These are phyloP conservation scores for Wilhelminamyces savonicus DNA, from an alignment of 805 yeast species.

Conservation along the genomic window DNA sequence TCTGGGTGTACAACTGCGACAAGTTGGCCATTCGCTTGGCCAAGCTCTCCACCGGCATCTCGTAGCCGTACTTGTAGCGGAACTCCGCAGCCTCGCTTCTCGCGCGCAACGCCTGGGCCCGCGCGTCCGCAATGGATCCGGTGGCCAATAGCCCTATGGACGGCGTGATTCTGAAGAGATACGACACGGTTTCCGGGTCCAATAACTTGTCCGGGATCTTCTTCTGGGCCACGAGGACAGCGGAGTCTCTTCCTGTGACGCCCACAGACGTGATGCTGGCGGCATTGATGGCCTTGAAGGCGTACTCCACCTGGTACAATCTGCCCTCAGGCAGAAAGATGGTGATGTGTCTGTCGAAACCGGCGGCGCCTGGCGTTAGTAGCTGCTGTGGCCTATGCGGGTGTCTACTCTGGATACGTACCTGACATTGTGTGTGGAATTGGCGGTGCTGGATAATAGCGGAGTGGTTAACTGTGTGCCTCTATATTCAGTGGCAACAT, in stretches of 20 bases:
- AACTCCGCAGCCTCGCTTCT: conserved; percentile 95
- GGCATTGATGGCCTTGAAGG: conserved; percentile 92
- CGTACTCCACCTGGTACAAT: conserved; percentile 89
- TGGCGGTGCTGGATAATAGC: too few relatives aligned
- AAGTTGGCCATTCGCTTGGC: conserved; percentile 94
- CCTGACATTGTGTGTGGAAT: conserved; percentile 16
- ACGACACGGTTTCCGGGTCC: conserved; percentile 82
- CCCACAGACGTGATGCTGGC: conserved; percentile 88
- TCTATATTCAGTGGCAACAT: too few relatives aligned
- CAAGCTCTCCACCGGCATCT: conserved; percentile 89
- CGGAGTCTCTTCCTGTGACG: conserved; percentile 77
- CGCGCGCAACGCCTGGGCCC: conserved; percentile 85
- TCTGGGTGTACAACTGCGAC: conserved; percentile 92
- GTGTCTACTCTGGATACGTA: conserved; percentile 12
- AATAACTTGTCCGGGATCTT: conserved; percentile 93
- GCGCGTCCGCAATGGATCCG: conserved; percentile 94
- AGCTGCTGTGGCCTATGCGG: conserved; percentile 7
- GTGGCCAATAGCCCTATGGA: conserved; percentile 86
- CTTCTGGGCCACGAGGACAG: conserved; percentile 89
- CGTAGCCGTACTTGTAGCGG: conserved; percentile 90
- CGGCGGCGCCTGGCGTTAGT: conserved; percentile 68
- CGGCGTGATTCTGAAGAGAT: conserved; percentile 76
- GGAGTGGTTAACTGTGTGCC: too few relatives aligned
- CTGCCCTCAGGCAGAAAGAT: conserved; percentile 98
- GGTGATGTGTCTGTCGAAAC: conserved; percentile 97